Base-by-base conservation (phyloP, 1,139 yeast genomes). In the Saccharomycopsis phalli region DNA sequence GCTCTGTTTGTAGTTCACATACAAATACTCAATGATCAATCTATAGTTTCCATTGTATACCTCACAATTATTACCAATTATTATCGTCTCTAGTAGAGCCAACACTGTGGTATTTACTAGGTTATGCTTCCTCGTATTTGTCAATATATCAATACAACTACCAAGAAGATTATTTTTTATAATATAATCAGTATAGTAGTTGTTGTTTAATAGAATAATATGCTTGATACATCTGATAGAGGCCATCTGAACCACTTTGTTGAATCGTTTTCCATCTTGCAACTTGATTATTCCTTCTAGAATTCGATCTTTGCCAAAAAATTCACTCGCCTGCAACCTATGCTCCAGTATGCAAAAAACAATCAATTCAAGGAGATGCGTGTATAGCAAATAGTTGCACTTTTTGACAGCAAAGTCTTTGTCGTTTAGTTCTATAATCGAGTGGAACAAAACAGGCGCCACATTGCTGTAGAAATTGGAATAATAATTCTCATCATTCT, bases 101-200 rank as follows among this genome's bases (percentile, higher is more conserved):
- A 87, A 64, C 49, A 93, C 73, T 3, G 93, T 70, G 0, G 95
- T 84, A 53, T 76, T 82, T 2, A 83, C 70, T 46, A 88, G 62
- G 53, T 78, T 81, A 53, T 81, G 76, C 34, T 62, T 61, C 17
- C 70, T 65, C 16, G 74, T 70, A n/a, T 63, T 67, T 17, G 62
- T 61, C 46, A 83, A 65, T 26, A 14, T 14, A 4, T 11, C 8
- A 42, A 76, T 62, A 1, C 57, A 56, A n/a, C n/a, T 7, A 48
- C 82, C 69, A 2, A 81, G 58, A 20, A 42, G 35, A 41, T 74
- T 66, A 42, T 73, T 61, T n/a, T 71, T 62, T 18, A 81, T 66
- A 39, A 87, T 66, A 50, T 74, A 69, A 29, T 72, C 60, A 20
- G 71, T 68, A 51, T 79, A 79, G 31, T 63, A 63, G 35, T 69